Base-by-base conservation (phyloP, 164 flowering plant species). In the Kalanchoe fedtschenkoi region DNA sequence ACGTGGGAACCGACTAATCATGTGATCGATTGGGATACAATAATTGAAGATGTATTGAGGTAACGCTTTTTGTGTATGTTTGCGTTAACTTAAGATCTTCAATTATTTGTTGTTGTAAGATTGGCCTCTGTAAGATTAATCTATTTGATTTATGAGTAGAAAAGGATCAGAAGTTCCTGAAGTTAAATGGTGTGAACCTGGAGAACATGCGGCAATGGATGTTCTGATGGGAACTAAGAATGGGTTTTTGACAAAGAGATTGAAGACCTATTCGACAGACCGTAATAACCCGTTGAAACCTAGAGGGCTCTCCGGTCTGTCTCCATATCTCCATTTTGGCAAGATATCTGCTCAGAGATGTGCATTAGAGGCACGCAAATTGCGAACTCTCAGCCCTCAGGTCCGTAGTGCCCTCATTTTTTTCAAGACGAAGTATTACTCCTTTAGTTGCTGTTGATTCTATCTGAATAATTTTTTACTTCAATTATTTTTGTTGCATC, bases 311-410 rank as follows among this genome's bases (percentile, higher is more conserved):
- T 93, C 97, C 35, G 89, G 97, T 44, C 85, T 90, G 30, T 93
- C 97, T 32, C 99, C 99, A n/a, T 93, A 93, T 70, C 70, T 93
- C 72, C 99, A 93, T 75, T 90, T 93, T 77, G 99, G 99, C 58
- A 87, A 88, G 72, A 84, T 93, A 72, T 85, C 97, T 42, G 84
- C 97, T 0, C 99, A 93, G 63, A 68, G 89, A 22, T 90, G 99
- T 79, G 99, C 96, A 58, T 62, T 90, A 65, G 97, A 85, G 77
- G 99, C 97, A 14, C 83, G 72, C 7, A 80, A 43, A 15, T 67
- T 76, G 33, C 75, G 85, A 47, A 83, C 77, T 60, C 69, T 73
- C 51, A 39, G 70, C 69, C 76, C 92, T 30, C 80, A 90, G 99
- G 99, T 93, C 46, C 60, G 83, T 75, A 44, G 39, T 22, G 22